Evolutionary conservation across 1,284 basidiomycete species (phyloP).

Genomic region (Ceratobasidium sp.): DNA sequence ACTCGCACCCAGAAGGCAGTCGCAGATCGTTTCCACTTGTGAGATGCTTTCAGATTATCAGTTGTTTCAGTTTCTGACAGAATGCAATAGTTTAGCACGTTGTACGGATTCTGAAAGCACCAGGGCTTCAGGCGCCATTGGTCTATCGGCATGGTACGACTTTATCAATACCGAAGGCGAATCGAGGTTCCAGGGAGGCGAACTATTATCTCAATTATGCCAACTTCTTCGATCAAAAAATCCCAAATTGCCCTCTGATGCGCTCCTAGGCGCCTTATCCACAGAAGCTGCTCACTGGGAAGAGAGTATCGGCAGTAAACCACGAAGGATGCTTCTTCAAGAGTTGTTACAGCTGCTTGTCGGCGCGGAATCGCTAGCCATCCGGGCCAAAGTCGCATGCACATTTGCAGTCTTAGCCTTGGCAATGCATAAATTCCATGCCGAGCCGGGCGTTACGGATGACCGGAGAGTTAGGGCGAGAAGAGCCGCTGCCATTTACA

Average conservation of each 20-base stretch:
- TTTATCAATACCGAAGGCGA: not conserved
- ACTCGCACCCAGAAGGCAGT: not conserved
- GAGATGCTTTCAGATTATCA: not conserved
- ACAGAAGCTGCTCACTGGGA: slow-evolving; percentile 8
- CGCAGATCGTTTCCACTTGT: not conserved
- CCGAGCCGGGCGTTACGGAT: too few relatives aligned
- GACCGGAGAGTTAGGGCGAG: too few relatives aligned
- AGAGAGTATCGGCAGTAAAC: not conserved
- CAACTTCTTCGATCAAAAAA: not conserved
- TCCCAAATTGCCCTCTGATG: not conserved
- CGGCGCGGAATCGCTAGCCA: too few relatives aligned
- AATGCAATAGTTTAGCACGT: not conserved
- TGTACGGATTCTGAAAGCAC: not conserved
- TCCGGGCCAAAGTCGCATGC: too few relatives aligned
- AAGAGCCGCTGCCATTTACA: too few relatives aligned
- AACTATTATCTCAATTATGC: not conserved
- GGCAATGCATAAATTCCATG: too few relatives aligned
- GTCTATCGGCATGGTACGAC: slow-evolving; percentile 18
- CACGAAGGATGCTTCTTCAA: too few relatives aligned
- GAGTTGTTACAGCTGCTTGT: too few relatives aligned
- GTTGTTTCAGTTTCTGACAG: not conserved
- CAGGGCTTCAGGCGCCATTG: not conserved
- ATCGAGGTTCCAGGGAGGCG: not conserved
- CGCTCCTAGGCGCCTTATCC: not conserved
- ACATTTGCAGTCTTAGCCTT: too few relatives aligned